Evolutionary conservation across 306 rosid genomes (phyloP), one percentile per base, ranked within the genome.

Genomic region (Acacia crassicarpa): DNA sequence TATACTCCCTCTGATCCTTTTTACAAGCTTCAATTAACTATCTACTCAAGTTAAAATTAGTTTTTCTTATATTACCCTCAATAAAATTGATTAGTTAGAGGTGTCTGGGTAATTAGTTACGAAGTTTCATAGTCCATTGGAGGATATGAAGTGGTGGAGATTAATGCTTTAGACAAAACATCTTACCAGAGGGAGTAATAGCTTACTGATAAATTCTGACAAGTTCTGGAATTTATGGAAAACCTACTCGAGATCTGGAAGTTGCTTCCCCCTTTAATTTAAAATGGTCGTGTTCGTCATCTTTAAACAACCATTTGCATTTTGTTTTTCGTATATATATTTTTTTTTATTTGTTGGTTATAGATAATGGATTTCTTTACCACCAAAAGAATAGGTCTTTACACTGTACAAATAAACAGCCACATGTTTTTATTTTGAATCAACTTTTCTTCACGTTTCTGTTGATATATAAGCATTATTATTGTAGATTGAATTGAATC

Each of bases 401-500:
- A 11, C 14, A 44, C 48, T 44, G 4, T 44, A 9, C 15, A 44
- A 44, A 44, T 44, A 44, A 10, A 44, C 48, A 44, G 48, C 48
- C 48, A 44, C 11, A 11, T 44, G 15, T 10, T 30, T 69, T 54
- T 5, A 40, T 10, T 58, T 22, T 32, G n/a, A 43, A 20, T 71
- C 1, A 40, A 61, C 53, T 77, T 46, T 62, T 45, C 40, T 74
- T 33, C 56, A 33, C 51, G 30, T 51, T 33, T 63, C 75, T 62
- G 54, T 80, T 81, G 75, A 59, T 59, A 73, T 46, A 10, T 46
- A 10, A 27, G 12, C 40, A 41, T 43, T 68, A 56, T 25, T 22
- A 27, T 61, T 80, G 78, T 48, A 91, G 94, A 66, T 84, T 43
- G 83, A 87, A 66, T 86, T 84, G 22, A 79, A 84, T 25, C 84